These are phyloP conservation scores for Xylaria sp. DNA, from an alignment of 2,329 filamentous ascomycete species.

Conservation along the genomic window DNA sequence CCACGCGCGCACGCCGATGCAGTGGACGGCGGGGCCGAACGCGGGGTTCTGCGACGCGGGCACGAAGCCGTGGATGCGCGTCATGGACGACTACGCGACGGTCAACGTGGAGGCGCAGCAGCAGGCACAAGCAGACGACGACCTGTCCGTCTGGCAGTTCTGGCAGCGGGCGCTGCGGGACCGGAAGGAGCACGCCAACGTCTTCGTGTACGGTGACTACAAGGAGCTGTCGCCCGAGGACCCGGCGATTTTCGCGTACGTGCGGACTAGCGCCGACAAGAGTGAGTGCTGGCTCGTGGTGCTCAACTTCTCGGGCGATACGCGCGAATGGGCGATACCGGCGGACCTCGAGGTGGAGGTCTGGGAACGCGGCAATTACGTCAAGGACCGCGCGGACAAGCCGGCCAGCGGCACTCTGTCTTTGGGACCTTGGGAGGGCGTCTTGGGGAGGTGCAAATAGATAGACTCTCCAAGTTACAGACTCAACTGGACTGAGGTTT, in stretches of 20 bases:
- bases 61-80: conserved; percentile 62
- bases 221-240: conserved; percentile 36
- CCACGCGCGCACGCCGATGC: conserved; percentile 69
- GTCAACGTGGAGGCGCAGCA: conserved; percentile 62
- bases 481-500: neutral
- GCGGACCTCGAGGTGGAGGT: conserved; percentile 25
- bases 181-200: conserved; percentile 57
- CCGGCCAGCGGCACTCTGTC: conserved; percentile 19
- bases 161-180: conserved; percentile 60
- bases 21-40: conserved; percentile 60
- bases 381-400: conserved; percentile 27
- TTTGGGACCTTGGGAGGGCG: conserved; percentile 34
- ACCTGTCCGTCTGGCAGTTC: conserved; percentile 58
- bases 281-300: conserved; percentile 36
- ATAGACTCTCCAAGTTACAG: neutral
- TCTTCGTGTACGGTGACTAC: conserved; percentile 66
- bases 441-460: conserved; percentile 27
- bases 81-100: conserved; percentile 54
- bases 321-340: conserved; percentile 31
- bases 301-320: conserved; percentile 34
- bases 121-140: conserved; percentile 37
- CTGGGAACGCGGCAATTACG: conserved; percentile 31
- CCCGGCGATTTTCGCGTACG: conserved; percentile 29
- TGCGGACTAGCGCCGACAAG: conserved; percentile 26
- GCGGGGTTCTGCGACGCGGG: conserved; percentile 62